These are phyloP conservation scores for Annulohypoxylon bovei DNA, from an alignment of 495 filamentous ascomycete species.

Conservation along the genomic window DNA sequence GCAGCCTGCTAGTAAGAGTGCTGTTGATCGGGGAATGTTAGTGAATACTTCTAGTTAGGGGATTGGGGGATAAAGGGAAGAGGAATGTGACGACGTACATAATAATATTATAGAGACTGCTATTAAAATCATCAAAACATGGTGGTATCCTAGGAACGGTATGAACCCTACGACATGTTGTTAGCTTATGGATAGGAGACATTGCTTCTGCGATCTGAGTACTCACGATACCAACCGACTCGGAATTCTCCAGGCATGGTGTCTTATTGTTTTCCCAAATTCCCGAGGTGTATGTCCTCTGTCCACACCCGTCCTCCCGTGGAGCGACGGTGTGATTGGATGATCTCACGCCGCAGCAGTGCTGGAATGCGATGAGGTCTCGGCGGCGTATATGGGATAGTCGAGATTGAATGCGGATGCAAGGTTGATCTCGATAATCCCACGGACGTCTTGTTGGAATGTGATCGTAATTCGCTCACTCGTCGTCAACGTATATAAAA, in stretches of 20 bases:
- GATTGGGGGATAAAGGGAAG: not conserved
- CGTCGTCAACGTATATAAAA: constrained; percentile 29
- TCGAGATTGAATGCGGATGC: constrained; percentile 44
- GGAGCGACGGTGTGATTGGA: constrained; percentile 49
- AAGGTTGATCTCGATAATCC: constrained; percentile 43
- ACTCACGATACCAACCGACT: constrained; percentile 60
- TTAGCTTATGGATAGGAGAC: constrained; percentile 23
- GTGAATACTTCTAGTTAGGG: not conserved
- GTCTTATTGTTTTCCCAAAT: constrained; percentile 30
- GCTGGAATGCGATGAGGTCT: constrained; percentile 40
- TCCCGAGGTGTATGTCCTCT: constrained; percentile 39
- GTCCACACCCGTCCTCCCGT: constrained; percentile 55
- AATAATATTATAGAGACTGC: constrained; percentile 93
- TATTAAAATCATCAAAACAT: constrained; percentile 98
- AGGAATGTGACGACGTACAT: constrained; percentile 68
- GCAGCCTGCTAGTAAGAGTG: constrained; percentile 81
- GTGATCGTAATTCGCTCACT: constrained; percentile 12
- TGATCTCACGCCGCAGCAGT: constrained; percentile 39
- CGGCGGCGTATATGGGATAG: constrained; percentile 21
- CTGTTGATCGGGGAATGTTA: constrained; percentile 52
- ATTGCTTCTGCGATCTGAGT: not conserved
- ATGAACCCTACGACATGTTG: constrained; percentile 71
- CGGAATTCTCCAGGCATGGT: constrained; percentile 51
- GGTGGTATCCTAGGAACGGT: constrained; percentile 97
- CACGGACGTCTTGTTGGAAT: constrained; percentile 35